phyloP scores from a whole-genome alignment of 768 basidiomycete species.

The Lyophyllum shimeji region DNA sequence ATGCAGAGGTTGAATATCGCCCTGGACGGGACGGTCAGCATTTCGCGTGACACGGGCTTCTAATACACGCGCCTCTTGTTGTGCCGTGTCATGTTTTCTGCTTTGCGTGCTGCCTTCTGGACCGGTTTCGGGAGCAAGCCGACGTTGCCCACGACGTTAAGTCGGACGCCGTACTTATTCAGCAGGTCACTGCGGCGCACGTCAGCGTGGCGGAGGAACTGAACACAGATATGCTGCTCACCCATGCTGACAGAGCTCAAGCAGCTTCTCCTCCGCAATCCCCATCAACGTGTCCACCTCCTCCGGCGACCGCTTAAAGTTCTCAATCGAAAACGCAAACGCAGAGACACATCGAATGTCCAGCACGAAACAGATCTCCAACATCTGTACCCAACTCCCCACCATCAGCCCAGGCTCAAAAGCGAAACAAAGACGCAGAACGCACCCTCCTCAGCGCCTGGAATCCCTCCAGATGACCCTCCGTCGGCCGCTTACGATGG shows the following conservation, averaged over 20 bases:
- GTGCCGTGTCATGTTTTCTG: constrained; percentile 70
- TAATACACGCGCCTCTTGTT: constrained; percentile 66
- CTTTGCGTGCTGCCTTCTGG: constrained; percentile 59
- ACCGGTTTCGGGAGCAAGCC: constrained; percentile 73
- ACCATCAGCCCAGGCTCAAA: too few species aligned
- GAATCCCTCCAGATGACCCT: constrained; percentile 69
- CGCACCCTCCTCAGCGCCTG: constrained; percentile 51
- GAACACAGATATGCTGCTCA: neutral
- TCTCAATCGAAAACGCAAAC: neutral
- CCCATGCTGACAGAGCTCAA: neutral
- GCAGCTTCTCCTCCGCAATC: neutral
- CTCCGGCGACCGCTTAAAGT: neutral
- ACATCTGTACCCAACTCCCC: neutral
- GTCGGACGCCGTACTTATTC: constrained; percentile 54
- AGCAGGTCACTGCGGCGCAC: neutral
- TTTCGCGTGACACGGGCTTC: neutral
- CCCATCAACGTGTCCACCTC: neutral
- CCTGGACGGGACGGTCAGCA: constrained; percentile 35
- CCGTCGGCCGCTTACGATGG: constrained; percentile 56
- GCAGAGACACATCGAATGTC: neutral
- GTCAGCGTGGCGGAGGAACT: neutral
- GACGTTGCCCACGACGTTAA: constrained; percentile 75
- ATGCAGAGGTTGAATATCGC: constrained; percentile 87
- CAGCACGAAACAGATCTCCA: neutral
- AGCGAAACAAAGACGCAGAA: neutral